Conservation (phyloP, 208 protist genomes). For the Porcisia deanei region DNA sequence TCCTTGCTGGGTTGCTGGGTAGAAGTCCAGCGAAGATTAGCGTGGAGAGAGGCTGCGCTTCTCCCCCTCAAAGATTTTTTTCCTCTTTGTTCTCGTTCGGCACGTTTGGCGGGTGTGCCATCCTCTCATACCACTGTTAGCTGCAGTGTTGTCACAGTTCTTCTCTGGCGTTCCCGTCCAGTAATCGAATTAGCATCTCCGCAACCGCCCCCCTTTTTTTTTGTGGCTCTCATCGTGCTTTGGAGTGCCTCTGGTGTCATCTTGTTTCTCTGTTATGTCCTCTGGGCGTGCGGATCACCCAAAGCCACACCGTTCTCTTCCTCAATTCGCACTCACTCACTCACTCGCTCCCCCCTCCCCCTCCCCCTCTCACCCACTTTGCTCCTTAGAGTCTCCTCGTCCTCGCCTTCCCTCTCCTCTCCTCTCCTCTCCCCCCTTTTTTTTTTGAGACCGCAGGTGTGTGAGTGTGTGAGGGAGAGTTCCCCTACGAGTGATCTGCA, state of each 20-base stretch:
- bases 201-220: background rate
- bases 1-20: background rate
- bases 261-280: conserved; percentile 7
- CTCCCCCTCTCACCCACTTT: background rate
- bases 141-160: background rate
- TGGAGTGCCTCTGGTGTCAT: background rate
- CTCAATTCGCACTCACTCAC: background rate
- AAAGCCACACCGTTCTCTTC: background rate
- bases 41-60: background rate
- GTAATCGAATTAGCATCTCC: background rate
- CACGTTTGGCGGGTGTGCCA: background rate
- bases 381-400: no score
- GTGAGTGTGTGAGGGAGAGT: background rate
- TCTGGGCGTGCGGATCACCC: background rate
- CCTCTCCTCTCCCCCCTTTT: background rate
- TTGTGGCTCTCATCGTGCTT: background rate
- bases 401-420: background rate
- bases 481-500: background rate
- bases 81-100: background rate
- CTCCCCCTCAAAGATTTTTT: background rate
- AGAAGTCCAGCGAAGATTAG: background rate
- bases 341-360: background rate
- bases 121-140: background rate
- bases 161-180: background rate
- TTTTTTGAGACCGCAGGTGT: no score